Percentiles rank a stretch among this genome's conserved stretches.
Evolutionary conservation across 768 basidiomycete species (phyloP).

Genomic region (Wakefieldia striispora): DNA sequence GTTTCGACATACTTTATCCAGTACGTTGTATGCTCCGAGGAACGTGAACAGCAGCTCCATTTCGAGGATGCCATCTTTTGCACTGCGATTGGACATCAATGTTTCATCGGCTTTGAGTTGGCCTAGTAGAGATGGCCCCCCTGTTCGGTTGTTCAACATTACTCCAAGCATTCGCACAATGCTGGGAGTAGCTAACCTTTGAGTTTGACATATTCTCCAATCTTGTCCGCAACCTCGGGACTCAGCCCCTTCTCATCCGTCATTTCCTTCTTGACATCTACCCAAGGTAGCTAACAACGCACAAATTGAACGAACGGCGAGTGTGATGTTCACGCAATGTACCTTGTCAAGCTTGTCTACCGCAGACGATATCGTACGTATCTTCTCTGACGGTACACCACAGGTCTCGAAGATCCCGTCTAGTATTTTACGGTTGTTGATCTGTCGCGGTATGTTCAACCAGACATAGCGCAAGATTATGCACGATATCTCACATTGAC

Average conservation of each 20-base stretch:
- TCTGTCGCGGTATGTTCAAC: constrained; percentile 38
- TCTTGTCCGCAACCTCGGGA: constrained; percentile 78
- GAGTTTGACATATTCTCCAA: constrained; percentile 94
- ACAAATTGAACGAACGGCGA: background rate
- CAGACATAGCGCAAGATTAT: background rate
- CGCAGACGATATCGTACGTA: constrained; percentile 88
- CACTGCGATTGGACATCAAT: constrained; percentile 68
- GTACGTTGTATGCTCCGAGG: constrained; percentile 74
- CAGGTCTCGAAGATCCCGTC: constrained; percentile 97
- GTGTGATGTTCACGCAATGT: constrained; percentile 6
- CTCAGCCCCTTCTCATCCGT: constrained; percentile 91
- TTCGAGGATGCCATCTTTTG: constrained; percentile 80
- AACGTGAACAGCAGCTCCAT: constrained; percentile 85
- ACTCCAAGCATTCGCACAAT: background rate
- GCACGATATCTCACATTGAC: constrained; percentile 61
- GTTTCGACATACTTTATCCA: constrained; percentile 60
- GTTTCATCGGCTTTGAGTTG: constrained; percentile 60
- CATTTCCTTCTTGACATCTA: constrained; percentile 95
- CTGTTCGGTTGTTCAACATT: constrained; percentile 36
- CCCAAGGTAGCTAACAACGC: constrained; percentile 69
- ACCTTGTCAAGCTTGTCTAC: constrained; percentile 99
- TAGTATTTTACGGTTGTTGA: constrained; percentile 95
- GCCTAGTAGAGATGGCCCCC: constrained; percentile 74
- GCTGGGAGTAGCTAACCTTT: constrained; percentile 59
- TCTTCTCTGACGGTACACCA: constrained; percentile 88